phyloP scores from a whole-genome alignment of 2,329 filamentous ascomycete species.

The Hortaea sp. region DNA sequence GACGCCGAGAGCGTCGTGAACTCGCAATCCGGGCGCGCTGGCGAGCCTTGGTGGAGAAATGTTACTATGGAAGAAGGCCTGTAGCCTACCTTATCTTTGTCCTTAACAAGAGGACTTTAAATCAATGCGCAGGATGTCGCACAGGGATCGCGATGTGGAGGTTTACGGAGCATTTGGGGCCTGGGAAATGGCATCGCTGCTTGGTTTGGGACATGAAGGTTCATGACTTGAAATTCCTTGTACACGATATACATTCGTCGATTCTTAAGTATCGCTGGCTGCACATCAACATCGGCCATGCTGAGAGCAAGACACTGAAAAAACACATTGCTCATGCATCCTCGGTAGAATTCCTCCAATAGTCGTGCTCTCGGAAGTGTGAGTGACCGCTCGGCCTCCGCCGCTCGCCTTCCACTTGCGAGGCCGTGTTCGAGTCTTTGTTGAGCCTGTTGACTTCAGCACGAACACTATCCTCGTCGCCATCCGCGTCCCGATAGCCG shows the following conservation, averaged over 20 bases:
- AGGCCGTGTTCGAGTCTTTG: conserved; percentile 20
- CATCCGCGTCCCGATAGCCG: conserved; percentile 17
- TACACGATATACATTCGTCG: too few species aligned
- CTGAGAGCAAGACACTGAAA: too few species aligned
- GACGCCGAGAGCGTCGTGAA: conserved; percentile 63
- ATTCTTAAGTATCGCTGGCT: too few species aligned
- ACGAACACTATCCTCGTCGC: conserved; percentile 17
- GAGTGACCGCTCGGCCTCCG: conserved; percentile 2
- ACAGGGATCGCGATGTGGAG: too few species aligned
- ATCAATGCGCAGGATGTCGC: too few species aligned
- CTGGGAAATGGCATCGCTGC: too few species aligned
- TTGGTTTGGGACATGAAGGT: too few species aligned
- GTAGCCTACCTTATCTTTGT: conserved; percentile 10
- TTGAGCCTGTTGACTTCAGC: conserved; percentile 20
- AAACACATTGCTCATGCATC: neutral
- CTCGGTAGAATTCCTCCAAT: neutral
- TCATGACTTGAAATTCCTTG: too few species aligned
- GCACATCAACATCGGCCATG: too few species aligned
- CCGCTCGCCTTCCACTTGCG: conserved; percentile 18
- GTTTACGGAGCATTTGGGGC: too few species aligned
- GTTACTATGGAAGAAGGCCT: conserved; percentile 41
- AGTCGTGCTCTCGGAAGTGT: conserved; percentile 1
- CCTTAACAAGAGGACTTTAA: too few species aligned
- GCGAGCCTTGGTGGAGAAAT: conserved; percentile 36
- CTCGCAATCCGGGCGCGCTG: neutral